Conservation (phyloP, 139 green algal genomes). For the Chlorella ohadii region DNA sequence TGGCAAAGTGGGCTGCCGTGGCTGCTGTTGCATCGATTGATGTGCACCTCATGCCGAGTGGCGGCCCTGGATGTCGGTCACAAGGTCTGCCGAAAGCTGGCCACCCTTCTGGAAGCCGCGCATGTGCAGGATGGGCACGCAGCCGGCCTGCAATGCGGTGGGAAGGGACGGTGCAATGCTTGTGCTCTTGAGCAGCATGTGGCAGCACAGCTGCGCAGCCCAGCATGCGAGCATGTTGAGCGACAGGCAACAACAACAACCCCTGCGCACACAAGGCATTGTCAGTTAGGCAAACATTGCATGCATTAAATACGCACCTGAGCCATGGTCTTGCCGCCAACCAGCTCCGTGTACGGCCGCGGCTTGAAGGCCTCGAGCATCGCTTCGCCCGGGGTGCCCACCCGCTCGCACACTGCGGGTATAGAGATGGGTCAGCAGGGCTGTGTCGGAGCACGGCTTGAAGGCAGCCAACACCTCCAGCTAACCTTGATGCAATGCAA, state of each 20-base stretch:
- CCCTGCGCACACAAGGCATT: too few relatives aligned
- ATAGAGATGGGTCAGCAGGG: too few relatives aligned
- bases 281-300: too few relatives aligned
- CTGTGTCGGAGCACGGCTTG: too few relatives aligned
- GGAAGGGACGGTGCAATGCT: neutral
- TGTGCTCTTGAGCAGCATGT: too few relatives aligned
- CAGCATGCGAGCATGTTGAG: too few relatives aligned
- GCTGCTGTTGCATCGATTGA: neutral
- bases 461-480: too few relatives aligned
- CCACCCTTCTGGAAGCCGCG: conserved; percentile 86
- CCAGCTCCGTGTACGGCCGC: conserved; percentile 69
- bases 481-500: too few relatives aligned
- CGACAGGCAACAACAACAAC: too few relatives aligned
- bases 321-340: conserved; percentile 75
- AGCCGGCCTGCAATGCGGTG: conserved; percentile 64
- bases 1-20: too few relatives aligned
- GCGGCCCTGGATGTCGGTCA: conserved; percentile 55
- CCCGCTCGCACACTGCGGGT: conserved; percentile 54
- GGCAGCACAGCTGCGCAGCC: too few relatives aligned
- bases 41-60: neutral
- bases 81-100: conserved; percentile 69
- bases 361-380: conserved; percentile 78
- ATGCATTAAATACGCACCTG: too few relatives aligned
- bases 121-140: conserved; percentile 97
- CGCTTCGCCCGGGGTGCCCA: conserved; percentile 67